A percentile compares a stretch with the other conserved stretches of the same genome.
Conservation (phyloP, 306 rosid species). For the Lathyrus aphaca region DNA sequence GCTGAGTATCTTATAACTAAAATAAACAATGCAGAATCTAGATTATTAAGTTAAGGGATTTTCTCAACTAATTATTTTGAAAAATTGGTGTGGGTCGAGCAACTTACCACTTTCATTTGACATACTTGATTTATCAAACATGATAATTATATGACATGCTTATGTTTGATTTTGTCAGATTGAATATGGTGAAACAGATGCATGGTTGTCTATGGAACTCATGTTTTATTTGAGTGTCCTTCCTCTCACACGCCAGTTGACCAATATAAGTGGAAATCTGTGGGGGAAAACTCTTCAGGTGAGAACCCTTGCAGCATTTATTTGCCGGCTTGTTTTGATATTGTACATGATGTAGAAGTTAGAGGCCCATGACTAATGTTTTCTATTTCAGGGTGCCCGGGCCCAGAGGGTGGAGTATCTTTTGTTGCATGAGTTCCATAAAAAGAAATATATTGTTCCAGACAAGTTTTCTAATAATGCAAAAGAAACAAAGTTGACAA, state of each 20-base stretch:
- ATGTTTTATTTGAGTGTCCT: conserved; percentile 97
- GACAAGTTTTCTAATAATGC: conserved; percentile 66
- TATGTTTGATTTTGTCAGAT: conserved; percentile 57
- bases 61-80: conserved; percentile 27
- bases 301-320: conserved; percentile 44
- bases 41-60: conserved; percentile 21
- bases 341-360: conserved; percentile 10
- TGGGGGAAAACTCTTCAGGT: conserved; percentile 99
- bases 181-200: conserved; percentile 96
- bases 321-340: conserved; percentile 37
- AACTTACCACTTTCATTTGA: conserved; percentile 15
- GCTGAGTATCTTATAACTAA: conserved; percentile 14
- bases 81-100: conserved; percentile 9
- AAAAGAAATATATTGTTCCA: conserved; percentile 83
- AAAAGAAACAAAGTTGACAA: conserved; percentile 64
- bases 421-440: conserved; percentile 92
- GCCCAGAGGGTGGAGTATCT: conserved; percentile 98
- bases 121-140: conserved; percentile 28
- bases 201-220: conserved; percentile 98
- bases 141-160: conserved; percentile 17
- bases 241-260: conserved; percentile 96
- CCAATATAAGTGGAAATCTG: conserved; percentile 91
- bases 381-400: conserved; percentile 87
- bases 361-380: conserved; percentile 26
- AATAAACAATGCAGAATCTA: conserved; percentile 13